A percentile compares a stretch with the other conserved stretches of the same genome.
These are phyloP conservation scores for Durotheca rogersii DNA, from an alignment of 495 filamentous ascomycete species.

Conservation along the genomic window DNA sequence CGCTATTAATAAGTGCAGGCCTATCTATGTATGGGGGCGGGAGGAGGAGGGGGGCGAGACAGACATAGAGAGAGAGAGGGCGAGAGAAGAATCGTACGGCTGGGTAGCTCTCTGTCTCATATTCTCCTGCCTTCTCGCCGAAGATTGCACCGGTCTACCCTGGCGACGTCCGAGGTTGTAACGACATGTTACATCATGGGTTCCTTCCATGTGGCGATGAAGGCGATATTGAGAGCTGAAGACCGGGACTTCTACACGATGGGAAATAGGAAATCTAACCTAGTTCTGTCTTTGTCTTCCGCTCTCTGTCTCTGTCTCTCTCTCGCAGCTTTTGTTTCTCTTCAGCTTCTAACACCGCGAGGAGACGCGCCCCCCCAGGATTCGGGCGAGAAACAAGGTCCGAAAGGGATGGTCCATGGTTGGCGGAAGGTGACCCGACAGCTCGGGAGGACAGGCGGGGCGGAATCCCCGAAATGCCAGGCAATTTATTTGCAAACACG, in stretches of 20 bases:
- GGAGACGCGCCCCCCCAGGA: not conserved
- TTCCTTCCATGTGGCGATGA: slow-evolving; percentile 20
- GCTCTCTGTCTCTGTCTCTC: too few species aligned
- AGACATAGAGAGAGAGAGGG: not conserved
- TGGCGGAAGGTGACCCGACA: slow-evolving; percentile 27
- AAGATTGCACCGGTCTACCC: slow-evolving; percentile 8
- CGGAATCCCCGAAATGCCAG: not conserved
- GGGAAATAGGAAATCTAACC: too few species aligned
- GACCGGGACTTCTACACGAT: slow-evolving; percentile 5
- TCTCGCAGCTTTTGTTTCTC: too few species aligned
- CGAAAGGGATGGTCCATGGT: slow-evolving; percentile 26
- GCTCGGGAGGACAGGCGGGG: slow-evolving; percentile 20
- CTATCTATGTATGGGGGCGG: too few species aligned
- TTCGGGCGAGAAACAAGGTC: slow-evolving; percentile 19
- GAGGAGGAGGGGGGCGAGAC: slow-evolving; percentile 3
- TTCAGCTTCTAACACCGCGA: not conserved
- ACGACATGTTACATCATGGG: slow-evolving; percentile 21
- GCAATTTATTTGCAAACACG: slow-evolving; percentile 14
- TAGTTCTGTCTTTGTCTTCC: too few species aligned
- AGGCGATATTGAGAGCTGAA: slow-evolving; percentile 9
- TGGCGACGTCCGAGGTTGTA: slow-evolving; percentile 18
- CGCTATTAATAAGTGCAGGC: too few species aligned
- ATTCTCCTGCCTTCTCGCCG: slow-evolving; percentile 8
- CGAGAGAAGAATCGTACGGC: slow-evolving; percentile 12
- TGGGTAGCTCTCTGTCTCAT: too few species aligned